Evolutionary conservation across 305 asterid species (phyloP), one percentile per base, ranked within the genome.

Genomic region (Solanum hybrid): DNA sequence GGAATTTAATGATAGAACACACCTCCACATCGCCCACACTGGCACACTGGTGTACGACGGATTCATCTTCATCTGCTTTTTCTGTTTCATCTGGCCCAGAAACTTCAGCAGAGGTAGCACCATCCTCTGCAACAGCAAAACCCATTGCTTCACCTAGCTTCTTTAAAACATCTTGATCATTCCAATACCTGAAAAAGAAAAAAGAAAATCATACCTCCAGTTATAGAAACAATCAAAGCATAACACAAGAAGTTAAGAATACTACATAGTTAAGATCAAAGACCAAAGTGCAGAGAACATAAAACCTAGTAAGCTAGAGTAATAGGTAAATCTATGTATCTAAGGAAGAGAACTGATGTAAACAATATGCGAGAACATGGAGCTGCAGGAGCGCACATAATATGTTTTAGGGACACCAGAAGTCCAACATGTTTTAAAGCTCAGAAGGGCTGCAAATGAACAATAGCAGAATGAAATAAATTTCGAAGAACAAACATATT

Each of bases 71-170:
- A 90, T 89, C 91, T 79, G 87, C 94, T 89, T 96, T 98, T 64
- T 94, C 98, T 32, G 96, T 89, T 88, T 94, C 99, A 12, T 94
- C 98, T 88, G 91, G 88, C 76, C 91, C 95, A 12, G 93, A 91
- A 90, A 90, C 94, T 60, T 91, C 95, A 10, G 96, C 93, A 93
- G 98, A 95, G 24, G 98, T 90, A 78, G 94, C 93, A 75, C 90
- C 60, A 78, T 95, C 98, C 88, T 95, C 98, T 38, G 90, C 89
- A 86, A 87, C 95, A 82, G 98, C 94, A 90, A 96, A 96, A 88
- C 99, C 99, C 98, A 97, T 97, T 86, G 98, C 98, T 91, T 96
- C 99, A 88, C 98, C 98, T 93, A 97, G 90, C 93, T 97, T 96
- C 93, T 94, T 94, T 80, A 97, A 93, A 76, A 94, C 98, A 19